Conservation (phyloP, 495 filamentous ascomycete genomes). For the Umbilicaria muhlenbergii region DNA sequence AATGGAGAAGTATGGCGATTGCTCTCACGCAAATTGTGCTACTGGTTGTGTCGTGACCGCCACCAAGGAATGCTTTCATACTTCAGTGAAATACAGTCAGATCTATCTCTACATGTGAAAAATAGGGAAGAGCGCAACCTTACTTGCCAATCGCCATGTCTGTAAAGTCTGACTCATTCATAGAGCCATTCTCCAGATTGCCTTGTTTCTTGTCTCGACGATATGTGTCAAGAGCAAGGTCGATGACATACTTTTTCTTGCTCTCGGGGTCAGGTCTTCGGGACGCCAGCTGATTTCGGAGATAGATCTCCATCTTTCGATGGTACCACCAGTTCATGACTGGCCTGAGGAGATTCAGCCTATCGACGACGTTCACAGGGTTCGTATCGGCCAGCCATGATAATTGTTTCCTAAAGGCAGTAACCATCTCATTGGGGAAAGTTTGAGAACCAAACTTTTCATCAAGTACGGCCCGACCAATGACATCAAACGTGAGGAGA, state of each 20-base stretch:
- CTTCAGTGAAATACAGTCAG: too few species aligned
- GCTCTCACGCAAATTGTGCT: conserved; percentile 8
- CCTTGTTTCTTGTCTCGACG: not conserved
- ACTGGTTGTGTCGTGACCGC: conserved; percentile 22
- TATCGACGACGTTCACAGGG: conserved; percentile 9
- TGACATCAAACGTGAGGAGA: conserved; percentile 21
- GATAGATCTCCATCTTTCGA: conserved; percentile 18
- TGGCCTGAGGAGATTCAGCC: conserved; percentile 11
- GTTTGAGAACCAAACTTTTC: conserved; percentile 18
- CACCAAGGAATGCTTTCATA: conserved; percentile 25
- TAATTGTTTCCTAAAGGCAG: conserved; percentile 17
- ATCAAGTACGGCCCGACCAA: conserved; percentile 18
- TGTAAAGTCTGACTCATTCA: conserved; percentile 2
- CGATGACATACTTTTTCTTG: conserved; percentile 6
- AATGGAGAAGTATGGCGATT: too few species aligned
- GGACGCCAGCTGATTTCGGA: conserved; percentile 16
- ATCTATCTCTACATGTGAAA: too few species aligned
- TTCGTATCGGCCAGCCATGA: conserved; percentile 10
- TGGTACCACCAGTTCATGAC: conserved; percentile 17
- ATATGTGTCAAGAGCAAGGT: conserved; percentile 10
- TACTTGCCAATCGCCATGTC: conserved; percentile 4
- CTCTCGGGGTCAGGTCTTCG: not conserved
- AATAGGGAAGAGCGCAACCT: not conserved
- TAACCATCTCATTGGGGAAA: conserved; percentile 17
- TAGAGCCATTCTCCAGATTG: not conserved